Conservation (phyloP, 2,329 filamentous ascomycete species). For the Emmonsiellopsis sp. region DNA sequence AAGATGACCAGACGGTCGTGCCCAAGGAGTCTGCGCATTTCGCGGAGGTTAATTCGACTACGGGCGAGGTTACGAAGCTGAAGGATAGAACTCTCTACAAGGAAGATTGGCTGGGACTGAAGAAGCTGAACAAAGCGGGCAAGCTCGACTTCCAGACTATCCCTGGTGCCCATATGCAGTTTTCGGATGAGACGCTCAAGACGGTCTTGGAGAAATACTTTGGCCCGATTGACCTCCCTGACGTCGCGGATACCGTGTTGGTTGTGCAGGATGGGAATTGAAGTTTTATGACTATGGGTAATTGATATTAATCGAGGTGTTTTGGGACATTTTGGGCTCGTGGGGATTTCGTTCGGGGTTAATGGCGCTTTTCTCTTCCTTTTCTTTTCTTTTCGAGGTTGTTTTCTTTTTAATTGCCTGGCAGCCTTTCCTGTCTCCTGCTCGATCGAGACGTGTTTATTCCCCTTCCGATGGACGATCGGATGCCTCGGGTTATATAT, state of each 20-base stretch:
- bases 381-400: too few species aligned
- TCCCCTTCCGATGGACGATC: too few species aligned
- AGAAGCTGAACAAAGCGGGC: conserved; percentile 65
- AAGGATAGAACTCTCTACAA: conserved; percentile 64
- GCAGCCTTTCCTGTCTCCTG: too few species aligned
- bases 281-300: not conserved
- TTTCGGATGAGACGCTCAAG: conserved; percentile 57
- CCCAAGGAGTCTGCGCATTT: conserved; percentile 92
- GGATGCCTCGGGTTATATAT: too few species aligned
- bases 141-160: conserved; percentile 65
- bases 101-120: conserved; percentile 90
- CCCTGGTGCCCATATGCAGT: conserved; percentile 73
- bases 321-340: too few species aligned
- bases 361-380: too few species aligned
- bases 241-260: not conserved
- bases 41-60: conserved; percentile 66
- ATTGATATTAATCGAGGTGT: too few species aligned
- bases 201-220: conserved; percentile 52
- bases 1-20: conserved; percentile 73
- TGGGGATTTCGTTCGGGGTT: too few species aligned
- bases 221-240: conserved; percentile 8
- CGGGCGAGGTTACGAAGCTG: conserved; percentile 53
- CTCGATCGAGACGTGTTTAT: too few species aligned
- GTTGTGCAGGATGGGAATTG: not conserved
- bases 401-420: too few species aligned